A percentile compares a stretch with the other conserved stretches of the same genome.
Conservation (phyloP, 2,329 filamentous ascomycete species). For the Boeremia lycopersici region DNA sequence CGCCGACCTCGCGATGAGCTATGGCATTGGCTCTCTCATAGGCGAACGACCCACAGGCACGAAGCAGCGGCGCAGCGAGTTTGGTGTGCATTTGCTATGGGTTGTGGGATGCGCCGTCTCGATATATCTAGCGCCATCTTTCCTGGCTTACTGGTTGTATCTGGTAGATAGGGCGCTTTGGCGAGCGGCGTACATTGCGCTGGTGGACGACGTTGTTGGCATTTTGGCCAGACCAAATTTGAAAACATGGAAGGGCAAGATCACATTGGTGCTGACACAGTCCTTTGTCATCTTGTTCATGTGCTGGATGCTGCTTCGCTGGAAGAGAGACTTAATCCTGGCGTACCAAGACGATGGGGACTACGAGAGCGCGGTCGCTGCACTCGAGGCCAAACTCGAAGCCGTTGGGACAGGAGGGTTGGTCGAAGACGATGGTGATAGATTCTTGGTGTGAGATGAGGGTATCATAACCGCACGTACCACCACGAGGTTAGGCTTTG, state of each 20-base stretch:
- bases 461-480: background rate
- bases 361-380: background rate
- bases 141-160: conserved; percentile 4
- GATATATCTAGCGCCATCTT: conserved; percentile 5
- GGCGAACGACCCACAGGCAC: conserved; percentile 18
- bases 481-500: too few species aligned
- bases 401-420: background rate
- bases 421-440: conserved; percentile 8
- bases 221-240: conserved; percentile 22
- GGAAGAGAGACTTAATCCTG: conserved; percentile 1
- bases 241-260: conserved; percentile 15
- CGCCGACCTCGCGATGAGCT: conserved; percentile 16
- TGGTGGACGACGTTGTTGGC: conserved; percentile 28
- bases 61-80: conserved; percentile 21
- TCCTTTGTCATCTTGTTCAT: conserved; percentile 8
- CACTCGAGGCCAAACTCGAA: background rate
- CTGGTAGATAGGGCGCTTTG: conserved; percentile 16
- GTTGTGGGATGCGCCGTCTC: conserved; percentile 10
- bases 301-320: conserved; percentile 1
- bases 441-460: background rate
- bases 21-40: conserved; percentile 8
- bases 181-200: conserved; percentile 22
- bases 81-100: conserved; percentile 16
- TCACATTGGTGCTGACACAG: conserved; percentile 17
- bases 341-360: background rate